Percentiles rank a stretch among this genome's conserved stretches.
Conservation (phyloP, 192 early-diverging fungal genomes). For the Coemansia sp. region DNA sequence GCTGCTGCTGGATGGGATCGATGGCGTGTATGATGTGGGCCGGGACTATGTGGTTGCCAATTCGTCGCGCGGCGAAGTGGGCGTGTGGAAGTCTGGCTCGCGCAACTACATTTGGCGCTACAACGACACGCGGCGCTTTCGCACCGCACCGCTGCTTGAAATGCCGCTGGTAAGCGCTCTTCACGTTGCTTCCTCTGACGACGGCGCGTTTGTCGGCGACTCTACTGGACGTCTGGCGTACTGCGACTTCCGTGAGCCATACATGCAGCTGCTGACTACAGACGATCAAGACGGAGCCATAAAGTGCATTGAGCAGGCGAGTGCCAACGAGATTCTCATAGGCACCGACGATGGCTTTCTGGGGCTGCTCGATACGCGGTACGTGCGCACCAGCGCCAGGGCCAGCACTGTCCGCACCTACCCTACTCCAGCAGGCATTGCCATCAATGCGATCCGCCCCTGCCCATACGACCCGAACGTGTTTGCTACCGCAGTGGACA, state of each 20-base stretch:
- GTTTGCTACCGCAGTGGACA: slow-evolving; percentile 31
- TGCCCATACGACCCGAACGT: slow-evolving; percentile 31
- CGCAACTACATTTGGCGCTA: slow-evolving; percentile 46
- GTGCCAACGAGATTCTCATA: slow-evolving; percentile 12
- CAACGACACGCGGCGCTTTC: slow-evolving; percentile 40
- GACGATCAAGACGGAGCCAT: slow-evolving; percentile 7
- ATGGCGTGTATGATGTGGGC: slow-evolving; percentile 42
- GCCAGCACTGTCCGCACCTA: slow-evolving; percentile 5
- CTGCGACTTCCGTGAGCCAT: slow-evolving; percentile 37
- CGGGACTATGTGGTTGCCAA: slow-evolving; percentile 43
- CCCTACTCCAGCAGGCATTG: slow-evolving; percentile 1
- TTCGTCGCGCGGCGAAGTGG: slow-evolving; percentile 26
- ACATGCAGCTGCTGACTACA: slow-evolving; percentile 14
- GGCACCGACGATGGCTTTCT: slow-evolving; percentile 27
- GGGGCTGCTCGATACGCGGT: slow-evolving; percentile 28
- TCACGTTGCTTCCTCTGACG: slow-evolving; percentile 17
- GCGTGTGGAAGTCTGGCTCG: slow-evolving; percentile 44
- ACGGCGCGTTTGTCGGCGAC: slow-evolving; percentile 27
- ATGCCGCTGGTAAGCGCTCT: slow-evolving; percentile 20
- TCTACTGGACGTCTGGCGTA: slow-evolving; percentile 15
- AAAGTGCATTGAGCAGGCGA: slow-evolving; percentile 18
- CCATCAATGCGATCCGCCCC: slow-evolving; percentile 15
- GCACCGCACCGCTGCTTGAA: background rate
- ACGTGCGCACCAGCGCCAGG: slow-evolving; percentile 1
- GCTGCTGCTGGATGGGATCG: slow-evolving; percentile 29